Evolutionary conservation across 495 filamentous ascomycete genomes (phyloP).

Genomic region (Patellaria atrata): DNA sequence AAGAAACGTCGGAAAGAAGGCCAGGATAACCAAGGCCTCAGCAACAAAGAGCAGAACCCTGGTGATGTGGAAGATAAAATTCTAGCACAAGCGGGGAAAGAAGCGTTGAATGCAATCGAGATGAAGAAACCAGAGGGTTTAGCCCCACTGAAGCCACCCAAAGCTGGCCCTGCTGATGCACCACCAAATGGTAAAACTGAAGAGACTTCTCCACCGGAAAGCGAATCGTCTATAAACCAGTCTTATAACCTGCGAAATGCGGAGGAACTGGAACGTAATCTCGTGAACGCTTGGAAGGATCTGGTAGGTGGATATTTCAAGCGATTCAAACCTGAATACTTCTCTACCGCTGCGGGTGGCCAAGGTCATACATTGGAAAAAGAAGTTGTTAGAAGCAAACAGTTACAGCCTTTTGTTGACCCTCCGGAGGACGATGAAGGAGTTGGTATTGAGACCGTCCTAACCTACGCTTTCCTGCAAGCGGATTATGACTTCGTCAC

Average conservation of each 20-base stretch:
- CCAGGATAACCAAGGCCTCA: too few species aligned
- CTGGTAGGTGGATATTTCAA: conserved; percentile 89
- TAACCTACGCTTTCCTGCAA: conserved; percentile 83
- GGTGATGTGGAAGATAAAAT: conserved; percentile 21
- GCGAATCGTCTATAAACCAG: conserved; percentile 13
- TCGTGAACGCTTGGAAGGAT: conserved; percentile 65
- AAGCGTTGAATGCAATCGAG: conserved; percentile 26
- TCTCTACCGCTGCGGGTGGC: conserved; percentile 29
- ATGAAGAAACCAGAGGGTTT: conserved; percentile 21
- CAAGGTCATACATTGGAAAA: conserved; percentile 19
- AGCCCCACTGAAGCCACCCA: conserved; percentile 22
- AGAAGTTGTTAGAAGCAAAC: conserved; percentile 12
- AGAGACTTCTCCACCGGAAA: conserved; percentile 12
- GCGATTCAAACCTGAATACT: conserved; percentile 63
- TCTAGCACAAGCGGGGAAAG: conserved; percentile 12
- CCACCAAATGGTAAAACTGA: conserved; percentile 20
- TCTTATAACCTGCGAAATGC: conserved; percentile 32
- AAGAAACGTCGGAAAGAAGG: conserved; percentile 19
- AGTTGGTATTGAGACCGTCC: conserved; percentile 42
- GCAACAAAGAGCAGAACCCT: conserved; percentile 7
- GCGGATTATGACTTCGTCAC: conserved; percentile 87
- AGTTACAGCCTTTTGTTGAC: conserved; percentile 15
- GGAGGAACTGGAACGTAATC: conserved; percentile 44
- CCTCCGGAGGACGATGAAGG: conserved; percentile 19
- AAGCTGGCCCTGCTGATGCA: conserved; percentile 21